Conservation (phyloP, 1,139 yeast species). For the Taphrina confusa region DNA sequence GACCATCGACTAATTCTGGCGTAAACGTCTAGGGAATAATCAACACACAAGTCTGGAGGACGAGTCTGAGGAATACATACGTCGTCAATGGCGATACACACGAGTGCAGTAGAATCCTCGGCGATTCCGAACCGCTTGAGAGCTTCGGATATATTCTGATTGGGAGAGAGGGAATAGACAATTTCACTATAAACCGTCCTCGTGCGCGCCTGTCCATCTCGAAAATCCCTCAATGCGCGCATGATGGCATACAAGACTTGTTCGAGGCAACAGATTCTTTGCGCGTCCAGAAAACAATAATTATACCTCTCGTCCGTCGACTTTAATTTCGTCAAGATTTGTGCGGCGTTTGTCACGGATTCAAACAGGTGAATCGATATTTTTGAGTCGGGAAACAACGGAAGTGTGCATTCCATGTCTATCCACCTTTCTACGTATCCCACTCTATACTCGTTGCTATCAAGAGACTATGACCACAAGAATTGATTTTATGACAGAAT, state of each 20-base stretch:
- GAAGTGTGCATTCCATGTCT: constrained; percentile 42
- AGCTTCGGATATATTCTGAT: constrained; percentile 55
- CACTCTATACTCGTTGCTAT: background rate
- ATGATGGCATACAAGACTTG: constrained; percentile 56
- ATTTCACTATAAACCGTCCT: constrained; percentile 57
- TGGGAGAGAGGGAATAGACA: constrained; percentile 56
- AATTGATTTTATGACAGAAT: background rate
- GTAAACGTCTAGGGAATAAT: background rate
- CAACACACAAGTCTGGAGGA: too few relatives aligned
- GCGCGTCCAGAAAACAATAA: constrained; percentile 56
- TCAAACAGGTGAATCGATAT: constrained; percentile 50
- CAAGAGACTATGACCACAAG: background rate
- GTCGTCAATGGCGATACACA: constrained; percentile 48
- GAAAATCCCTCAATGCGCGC: constrained; percentile 53
- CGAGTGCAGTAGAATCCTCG: constrained; percentile 47
- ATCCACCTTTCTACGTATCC: too few relatives aligned
- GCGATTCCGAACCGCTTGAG: constrained; percentile 53
- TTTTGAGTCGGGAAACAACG: constrained; percentile 51
- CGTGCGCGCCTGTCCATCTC: constrained; percentile 52
- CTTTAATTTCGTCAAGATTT: constrained; percentile 49
- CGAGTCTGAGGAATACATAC: constrained; percentile 3
- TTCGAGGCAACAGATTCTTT: constrained; percentile 49
- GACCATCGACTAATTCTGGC: background rate
- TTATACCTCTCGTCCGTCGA: constrained; percentile 49
- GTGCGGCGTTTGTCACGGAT: constrained; percentile 51